Evolutionary conservation across 2,329 filamentous ascomycete species (phyloP).

Genomic region (Exophiala dermatitidis): DNA sequence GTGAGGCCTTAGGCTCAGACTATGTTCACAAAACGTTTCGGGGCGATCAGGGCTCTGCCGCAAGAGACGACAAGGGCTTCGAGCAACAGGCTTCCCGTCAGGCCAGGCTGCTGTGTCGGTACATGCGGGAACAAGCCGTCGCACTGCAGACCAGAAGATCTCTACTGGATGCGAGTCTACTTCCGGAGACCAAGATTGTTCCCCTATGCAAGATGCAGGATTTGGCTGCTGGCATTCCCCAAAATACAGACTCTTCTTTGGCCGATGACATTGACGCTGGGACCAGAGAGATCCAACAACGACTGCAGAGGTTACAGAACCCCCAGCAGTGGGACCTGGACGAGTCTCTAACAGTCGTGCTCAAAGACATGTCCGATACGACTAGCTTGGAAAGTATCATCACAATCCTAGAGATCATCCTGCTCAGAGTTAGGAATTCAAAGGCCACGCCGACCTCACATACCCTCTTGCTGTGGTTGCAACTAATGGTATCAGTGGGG

Average conservation of each 20-base stretch:
- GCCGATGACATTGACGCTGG: conserved; percentile 23
- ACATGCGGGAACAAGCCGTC: conserved; percentile 42
- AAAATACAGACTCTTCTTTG: neutral
- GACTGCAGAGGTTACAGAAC: conserved; percentile 32
- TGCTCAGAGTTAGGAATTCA: conserved; percentile 9
- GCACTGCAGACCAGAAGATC: conserved; percentile 18
- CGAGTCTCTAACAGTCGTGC: neutral
- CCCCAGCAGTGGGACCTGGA: conserved; percentile 27
- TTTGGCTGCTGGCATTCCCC: neutral
- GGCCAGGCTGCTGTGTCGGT: conserved; percentile 61
- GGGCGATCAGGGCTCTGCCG: conserved; percentile 22
- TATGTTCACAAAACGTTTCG: conserved; percentile 50
- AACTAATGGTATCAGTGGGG: conserved; percentile 50
- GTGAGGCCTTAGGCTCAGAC: conserved; percentile 64
- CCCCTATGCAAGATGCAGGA: neutral
- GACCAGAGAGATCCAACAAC: conserved; percentile 32
- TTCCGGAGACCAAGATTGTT: conserved; percentile 1
- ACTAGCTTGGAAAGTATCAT: conserved; percentile 12
- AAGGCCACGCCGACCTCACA: conserved; percentile 38
- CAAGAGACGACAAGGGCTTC: conserved; percentile 41
- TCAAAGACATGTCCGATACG: conserved; percentile 12
- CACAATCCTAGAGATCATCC: conserved; percentile 13
- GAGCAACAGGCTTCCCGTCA: conserved; percentile 56
- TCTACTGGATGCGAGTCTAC: conserved; percentile 9
- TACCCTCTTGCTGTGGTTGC: conserved; percentile 64